phyloP scores from a whole-genome alignment of 805 yeast species.

The Schizosaccharomyces pombe region DNA sequence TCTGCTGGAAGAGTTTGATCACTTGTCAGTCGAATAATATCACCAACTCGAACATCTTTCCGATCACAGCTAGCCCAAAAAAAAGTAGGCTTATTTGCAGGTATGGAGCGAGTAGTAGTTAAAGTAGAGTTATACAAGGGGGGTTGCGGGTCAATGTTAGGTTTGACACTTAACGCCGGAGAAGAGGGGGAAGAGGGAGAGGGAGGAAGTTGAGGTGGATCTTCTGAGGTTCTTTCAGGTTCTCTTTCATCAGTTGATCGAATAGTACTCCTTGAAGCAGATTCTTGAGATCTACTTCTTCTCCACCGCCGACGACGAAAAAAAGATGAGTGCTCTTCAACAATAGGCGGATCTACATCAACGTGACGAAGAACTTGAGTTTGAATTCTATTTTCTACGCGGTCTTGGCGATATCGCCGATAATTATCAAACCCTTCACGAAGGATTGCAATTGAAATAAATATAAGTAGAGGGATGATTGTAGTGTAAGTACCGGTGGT shows the following conservation, averaged over 20 bases:
- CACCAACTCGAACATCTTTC: conserved; percentile 75
- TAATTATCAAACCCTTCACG: conserved; percentile 90
- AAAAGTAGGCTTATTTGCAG: neutral
- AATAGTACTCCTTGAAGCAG: neutral
- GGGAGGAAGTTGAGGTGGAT: neutral
- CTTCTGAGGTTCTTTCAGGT: neutral
- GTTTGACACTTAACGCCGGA: no score
- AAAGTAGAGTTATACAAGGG: no score
- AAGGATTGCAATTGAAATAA: conserved; percentile 68
- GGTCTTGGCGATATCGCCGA: conserved; percentile 65
- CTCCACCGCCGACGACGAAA: neutral
- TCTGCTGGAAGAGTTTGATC: conserved; percentile 95
- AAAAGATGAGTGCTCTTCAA: neutral
- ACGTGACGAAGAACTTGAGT: conserved; percentile 20
- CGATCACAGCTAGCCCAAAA: conserved; percentile 20
- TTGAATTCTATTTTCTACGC: conserved; percentile 47
- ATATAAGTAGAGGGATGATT: conserved; percentile 64
- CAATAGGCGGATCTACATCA: conserved; percentile 11
- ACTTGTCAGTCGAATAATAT: conserved; percentile 42
- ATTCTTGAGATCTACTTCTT: neutral
- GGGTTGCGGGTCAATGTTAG: no score
- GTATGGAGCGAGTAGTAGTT: neutral
- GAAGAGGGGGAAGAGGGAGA: neutral
- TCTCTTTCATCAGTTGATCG: neutral
- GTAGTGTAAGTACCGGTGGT: conserved; percentile 92